Evolutionary conservation across 1,139 yeast genomes (phyloP).

Genomic region (Kluyveromyces sp.): DNA sequence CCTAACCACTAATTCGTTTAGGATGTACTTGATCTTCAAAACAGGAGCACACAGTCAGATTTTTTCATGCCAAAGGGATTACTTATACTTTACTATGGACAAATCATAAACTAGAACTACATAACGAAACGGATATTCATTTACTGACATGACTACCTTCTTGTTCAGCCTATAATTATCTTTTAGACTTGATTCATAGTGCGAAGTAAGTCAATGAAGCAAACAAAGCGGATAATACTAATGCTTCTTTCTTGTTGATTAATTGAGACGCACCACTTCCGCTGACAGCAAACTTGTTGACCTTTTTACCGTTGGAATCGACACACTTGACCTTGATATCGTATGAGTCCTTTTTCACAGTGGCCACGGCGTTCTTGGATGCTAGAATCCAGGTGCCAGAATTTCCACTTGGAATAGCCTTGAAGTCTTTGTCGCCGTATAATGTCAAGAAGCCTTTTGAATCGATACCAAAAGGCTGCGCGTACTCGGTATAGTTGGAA

Average conservation of each 20-base stretch:
- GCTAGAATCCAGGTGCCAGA: conserved; percentile 1
- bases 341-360: neutral
- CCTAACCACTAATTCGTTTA: too few species aligned
- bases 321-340: conserved; percentile 1
- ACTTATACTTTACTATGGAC: neutral
- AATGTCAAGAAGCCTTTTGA: neutral
- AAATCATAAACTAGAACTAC: neutral
- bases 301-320: conserved; percentile 1
- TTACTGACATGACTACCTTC: neutral
- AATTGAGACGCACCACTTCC: neutral
- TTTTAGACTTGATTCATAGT: neutral
- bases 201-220: neutral
- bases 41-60: too few species aligned
- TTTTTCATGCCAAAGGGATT: too few species aligned
- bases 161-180: too few species aligned
- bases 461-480: conserved; percentile 1
- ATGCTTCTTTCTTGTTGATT: neutral
- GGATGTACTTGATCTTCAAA: too few species aligned
- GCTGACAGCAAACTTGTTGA: neutral
- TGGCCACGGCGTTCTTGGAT: conserved; percentile 1
- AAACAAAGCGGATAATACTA: neutral
- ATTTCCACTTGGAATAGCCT: conserved; percentile 5
- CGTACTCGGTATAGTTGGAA: conserved; percentile 1
- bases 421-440: conserved; percentile 1
- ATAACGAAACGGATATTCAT: neutral